Evolutionary conservation across 2,329 filamentous ascomycete genomes (phyloP), one percentile per base, ranked within the genome.

Genomic region (Sphaerulina populicola): DNA sequence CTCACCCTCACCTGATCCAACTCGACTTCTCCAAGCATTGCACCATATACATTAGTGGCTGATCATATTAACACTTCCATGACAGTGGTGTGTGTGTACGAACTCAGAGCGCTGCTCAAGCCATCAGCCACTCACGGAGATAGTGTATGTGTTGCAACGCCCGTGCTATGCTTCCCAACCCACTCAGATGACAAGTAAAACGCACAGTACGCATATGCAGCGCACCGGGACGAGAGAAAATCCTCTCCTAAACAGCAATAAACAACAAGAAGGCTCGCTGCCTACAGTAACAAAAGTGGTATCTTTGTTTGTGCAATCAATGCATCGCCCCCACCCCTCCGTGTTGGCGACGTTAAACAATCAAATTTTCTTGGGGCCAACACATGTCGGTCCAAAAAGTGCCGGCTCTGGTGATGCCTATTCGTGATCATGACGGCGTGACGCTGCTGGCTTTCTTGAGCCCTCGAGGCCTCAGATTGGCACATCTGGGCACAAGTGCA

Each of bases 1-100:
- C 18, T 3, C 3, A 6, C 12, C 39, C 15, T 9, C 8, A 3
- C 39, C 39, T 41, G 15, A 18, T 23, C 18, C 18, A 18, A 41
- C 27, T 18, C 39, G 21, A 39, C 39, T 12, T 12, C 9, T 27
- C 39, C 4, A 7, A 9, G 8, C 15, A 41, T 23, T 15, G 9
- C 37, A 41, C 11, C 42, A 44, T 54, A 54, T 51, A 54, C 52
- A 54, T 54, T 54, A 54, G 47, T 33, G 47, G 47, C 47, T 54
- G 52, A 41, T 23, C 51, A 43, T 47, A 50, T 51, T 50, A 31
- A 31, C 39, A 41, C 39, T 23, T 23, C 15, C 15, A 12, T 18
- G 15, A 23, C 18, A 41, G 11, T 23, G 18, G 49, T 41, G 21
- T 41, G 39, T 41, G 8, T 41, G 4, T 10, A 35, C 31, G 31